phyloP scores from a whole-genome alignment of 2,329 filamentous ascomycete species.

The Paecilomyces dactylethromorphus region DNA sequence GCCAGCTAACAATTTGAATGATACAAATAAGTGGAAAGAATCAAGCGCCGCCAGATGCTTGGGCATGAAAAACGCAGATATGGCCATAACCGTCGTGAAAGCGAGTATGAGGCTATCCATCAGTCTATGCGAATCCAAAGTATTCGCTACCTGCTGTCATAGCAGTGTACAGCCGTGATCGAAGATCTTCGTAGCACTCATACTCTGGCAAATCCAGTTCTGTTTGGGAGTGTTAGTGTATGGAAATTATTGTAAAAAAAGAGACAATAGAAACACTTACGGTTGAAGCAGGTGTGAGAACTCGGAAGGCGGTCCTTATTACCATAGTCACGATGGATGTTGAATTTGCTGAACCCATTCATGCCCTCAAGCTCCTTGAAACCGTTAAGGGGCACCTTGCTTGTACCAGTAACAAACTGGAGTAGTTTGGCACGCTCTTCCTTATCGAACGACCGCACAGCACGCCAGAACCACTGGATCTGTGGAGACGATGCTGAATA shows the following conservation, averaged over 20 bases:
- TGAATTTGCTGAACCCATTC: conserved; percentile 97
- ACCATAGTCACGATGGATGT: conserved; percentile 96
- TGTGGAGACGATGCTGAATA: conserved; percentile 91
- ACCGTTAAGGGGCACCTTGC: conserved; percentile 94
- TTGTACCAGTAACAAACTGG: conserved; percentile 97
- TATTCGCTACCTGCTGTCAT: conserved; percentile 97
- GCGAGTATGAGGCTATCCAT: conserved; percentile 3
- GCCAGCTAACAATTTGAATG: conserved; percentile 5
- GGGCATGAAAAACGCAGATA: conserved; percentile 14
- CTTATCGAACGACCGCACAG: conserved; percentile 94
- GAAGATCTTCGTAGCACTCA: conserved; percentile 85
- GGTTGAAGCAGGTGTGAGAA: conserved; percentile 98
- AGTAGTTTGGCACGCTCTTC: conserved; percentile 95
- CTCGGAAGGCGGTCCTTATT: conserved; percentile 92
- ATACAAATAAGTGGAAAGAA: conserved; percentile 14
- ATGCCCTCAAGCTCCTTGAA: conserved; percentile 99
- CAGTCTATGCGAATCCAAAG: conserved; percentile 83
- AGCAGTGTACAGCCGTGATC: conserved; percentile 83
- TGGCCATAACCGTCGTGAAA: conserved; percentile 8
- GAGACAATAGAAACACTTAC: conserved; percentile 54
- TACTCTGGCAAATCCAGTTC: conserved; percentile 98
- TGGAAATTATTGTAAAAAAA: neutral
- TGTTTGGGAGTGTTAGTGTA: conserved; percentile 40
- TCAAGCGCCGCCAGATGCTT: conserved; percentile 32
- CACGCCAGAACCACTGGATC: conserved; percentile 99